Evolutionary conservation across 768 basidiomycete species (phyloP), one percentile per base, ranked within the genome.

Genomic region (Collybia sp.): DNA sequence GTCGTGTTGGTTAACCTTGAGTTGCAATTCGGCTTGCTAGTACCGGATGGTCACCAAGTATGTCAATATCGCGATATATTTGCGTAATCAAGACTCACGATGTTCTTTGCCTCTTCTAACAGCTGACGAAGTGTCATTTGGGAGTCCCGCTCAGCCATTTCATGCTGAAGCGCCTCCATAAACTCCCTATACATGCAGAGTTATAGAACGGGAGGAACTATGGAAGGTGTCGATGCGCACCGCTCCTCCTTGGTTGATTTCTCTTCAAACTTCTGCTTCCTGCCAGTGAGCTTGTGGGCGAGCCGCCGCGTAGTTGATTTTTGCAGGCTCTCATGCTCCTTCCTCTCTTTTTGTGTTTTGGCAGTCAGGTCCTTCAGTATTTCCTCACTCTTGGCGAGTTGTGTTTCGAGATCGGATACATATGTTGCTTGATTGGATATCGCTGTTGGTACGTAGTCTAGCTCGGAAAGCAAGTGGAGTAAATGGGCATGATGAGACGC

Each of bases 171-270:
- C 1, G 73, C 72, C 45, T 72, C 72, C 2, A 74, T 63, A 47
- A 71, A 76, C 50, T 74, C 71, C 42, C 75, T 76, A 25, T 25
- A 4, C 25, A 8, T 44, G 12, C 36, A 35, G 47, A 13, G 25
- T 43, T 30, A 16, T 17, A 6, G 30, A 30, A n/a, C 20, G 13
- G 12, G 17, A 18, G 36, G 12, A 45, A 25, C 25, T 8, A 25
- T 25, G 8, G 8, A 25, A 25, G 25, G 8, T 25, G 4, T 4
- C 8, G 25, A 25, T 25, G 53, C 63, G 18, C 48, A 75, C 75
- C 65, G 55, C 53, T 76, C 75, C 52, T 74, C 75, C 47, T 75
- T 72, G 33, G 59, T 67, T 42, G 63, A 69, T 56, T 57, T 70
- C 12, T 65, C 70, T 38, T 66, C 65, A 51, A 62, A 74, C 50